These are phyloP conservation scores for Eucalyptus microcorys DNA, from an alignment of 345 rosid species.

Conservation along the genomic window DNA sequence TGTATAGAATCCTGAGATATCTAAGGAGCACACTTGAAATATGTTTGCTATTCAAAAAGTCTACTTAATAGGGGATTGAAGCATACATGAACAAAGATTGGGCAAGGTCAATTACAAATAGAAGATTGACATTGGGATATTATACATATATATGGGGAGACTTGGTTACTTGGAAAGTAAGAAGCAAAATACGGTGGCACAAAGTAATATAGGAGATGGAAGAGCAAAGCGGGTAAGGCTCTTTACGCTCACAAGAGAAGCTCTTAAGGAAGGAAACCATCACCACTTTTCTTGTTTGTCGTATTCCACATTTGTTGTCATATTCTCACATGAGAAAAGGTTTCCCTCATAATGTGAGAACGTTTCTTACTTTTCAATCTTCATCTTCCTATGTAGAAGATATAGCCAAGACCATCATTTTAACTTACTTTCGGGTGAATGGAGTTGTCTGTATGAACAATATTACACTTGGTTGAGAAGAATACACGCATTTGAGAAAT, in stretches of 20 bases:
- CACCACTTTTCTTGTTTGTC: neutral
- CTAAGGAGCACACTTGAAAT: neutral
- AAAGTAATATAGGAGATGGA: neutral
- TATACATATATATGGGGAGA: neutral
- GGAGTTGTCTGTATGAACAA: neutral
- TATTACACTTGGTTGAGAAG: neutral
- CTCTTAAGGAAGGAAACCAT: no score
- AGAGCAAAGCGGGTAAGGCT: no score
- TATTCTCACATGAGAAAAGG: neutral
- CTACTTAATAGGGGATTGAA: neutral
- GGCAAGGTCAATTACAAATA: neutral
- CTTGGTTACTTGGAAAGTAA: neutral
- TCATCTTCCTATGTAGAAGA: neutral
- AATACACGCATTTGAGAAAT: neutral
- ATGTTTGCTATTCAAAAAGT: neutral
- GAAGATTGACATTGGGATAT: neutral
- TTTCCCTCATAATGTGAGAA: neutral
- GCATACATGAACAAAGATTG: neutral
- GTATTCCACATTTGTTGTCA: neutral
- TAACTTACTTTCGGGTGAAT: neutral
- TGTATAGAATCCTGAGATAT: neutral
- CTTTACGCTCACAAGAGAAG: no score
- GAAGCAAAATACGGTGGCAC: neutral
- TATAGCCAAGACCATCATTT: neutral
- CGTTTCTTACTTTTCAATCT: neutral